Evolutionary conservation across 768 basidiomycete genomes (phyloP).

Genomic region (Cantharellus anzutake): DNA sequence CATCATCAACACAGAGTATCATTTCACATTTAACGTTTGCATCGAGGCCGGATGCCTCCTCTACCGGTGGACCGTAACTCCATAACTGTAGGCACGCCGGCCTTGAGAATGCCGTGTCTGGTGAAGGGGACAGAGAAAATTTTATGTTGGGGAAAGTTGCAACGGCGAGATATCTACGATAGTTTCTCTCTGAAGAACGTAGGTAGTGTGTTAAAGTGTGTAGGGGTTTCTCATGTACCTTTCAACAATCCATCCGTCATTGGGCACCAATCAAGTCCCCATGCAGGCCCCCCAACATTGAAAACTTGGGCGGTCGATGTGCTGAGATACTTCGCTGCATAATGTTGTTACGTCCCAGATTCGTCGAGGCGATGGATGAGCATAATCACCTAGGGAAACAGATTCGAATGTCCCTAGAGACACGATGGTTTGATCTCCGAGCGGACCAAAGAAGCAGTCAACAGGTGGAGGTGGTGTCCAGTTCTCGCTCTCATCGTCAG

Average conservation of each 20-base stretch:
- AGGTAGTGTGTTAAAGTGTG: not conserved
- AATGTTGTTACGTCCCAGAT: constrained; percentile 17
- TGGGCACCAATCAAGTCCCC: constrained; percentile 90
- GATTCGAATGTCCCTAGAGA: constrained; percentile 40
- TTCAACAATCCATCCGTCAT: constrained; percentile 37
- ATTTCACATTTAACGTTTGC: constrained; percentile 40
- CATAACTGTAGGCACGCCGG: constrained; percentile 76
- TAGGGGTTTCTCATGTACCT: constrained; percentile 21
- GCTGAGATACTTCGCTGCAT: constrained; percentile 26
- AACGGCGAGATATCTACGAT: constrained; percentile 70
- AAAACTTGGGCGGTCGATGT: constrained; percentile 38
- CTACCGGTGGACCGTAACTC: constrained; percentile 25
- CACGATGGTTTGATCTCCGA: constrained; percentile 30
- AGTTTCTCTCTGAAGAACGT: not conserved
- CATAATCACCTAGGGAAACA: constrained; percentile 11
- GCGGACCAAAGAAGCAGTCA: constrained; percentile 47
- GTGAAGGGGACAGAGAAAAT: constrained; percentile 48
- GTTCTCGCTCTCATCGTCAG: constrained; percentile 25
- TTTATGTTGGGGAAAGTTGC: constrained; percentile 48
- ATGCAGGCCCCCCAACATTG: constrained; percentile 77
- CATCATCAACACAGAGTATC: constrained; percentile 67
- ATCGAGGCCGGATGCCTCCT: constrained; percentile 2
- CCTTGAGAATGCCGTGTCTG: constrained; percentile 32
- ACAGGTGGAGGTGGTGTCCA: constrained; percentile 34
- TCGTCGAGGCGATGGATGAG: not conserved